Conservation (phyloP, 2,329 filamentous ascomycete genomes). For the Cladorrhinum sp. region DNA sequence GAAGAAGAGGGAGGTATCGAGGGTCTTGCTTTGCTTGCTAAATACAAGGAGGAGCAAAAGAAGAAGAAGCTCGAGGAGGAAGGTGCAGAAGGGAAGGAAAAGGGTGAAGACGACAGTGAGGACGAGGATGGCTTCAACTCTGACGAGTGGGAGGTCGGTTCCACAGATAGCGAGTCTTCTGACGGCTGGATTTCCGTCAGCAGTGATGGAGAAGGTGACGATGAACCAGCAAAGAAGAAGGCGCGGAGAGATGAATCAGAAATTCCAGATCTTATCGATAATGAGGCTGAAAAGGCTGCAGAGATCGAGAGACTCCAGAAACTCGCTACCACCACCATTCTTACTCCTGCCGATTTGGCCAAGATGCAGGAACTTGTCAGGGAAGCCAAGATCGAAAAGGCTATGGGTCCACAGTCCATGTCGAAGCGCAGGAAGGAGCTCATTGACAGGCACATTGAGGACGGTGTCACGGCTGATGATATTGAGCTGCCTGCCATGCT, state of each 20-base stretch:
- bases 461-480: slow-evolving; percentile 83
- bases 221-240: slow-evolving; percentile 65
- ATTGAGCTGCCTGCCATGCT: slow-evolving; percentile 84
- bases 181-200: slow-evolving; percentile 93
- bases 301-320: slow-evolving; percentile 59
- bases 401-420: slow-evolving; percentile 40
- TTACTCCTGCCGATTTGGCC: slow-evolving; percentile 92
- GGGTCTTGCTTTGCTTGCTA: slow-evolving; percentile 83
- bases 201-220: slow-evolving; percentile 77
- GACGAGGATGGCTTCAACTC: slow-evolving; percentile 57
- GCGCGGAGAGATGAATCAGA: slow-evolving; percentile 41
- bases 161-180: slow-evolving; percentile 64
- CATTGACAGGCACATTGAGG: slow-evolving; percentile 69
- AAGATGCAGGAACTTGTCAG: slow-evolving; percentile 87
- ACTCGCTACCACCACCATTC: slow-evolving; percentile 87
- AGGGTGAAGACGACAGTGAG: slow-evolving; percentile 60
- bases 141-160: slow-evolving; percentile 60
- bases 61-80: slow-evolving; percentile 68
- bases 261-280: slow-evolving; percentile 31
- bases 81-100: slow-evolving; percentile 58
- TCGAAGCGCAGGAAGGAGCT: slow-evolving; percentile 49
- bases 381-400: slow-evolving; percentile 67
- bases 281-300: slow-evolving; percentile 42
- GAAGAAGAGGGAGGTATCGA: slow-evolving; percentile 79
- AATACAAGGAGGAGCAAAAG: slow-evolving; percentile 90